Evolutionary conservation across 306 rosid species (phyloP).

Genomic region (Morella rubra): DNA sequence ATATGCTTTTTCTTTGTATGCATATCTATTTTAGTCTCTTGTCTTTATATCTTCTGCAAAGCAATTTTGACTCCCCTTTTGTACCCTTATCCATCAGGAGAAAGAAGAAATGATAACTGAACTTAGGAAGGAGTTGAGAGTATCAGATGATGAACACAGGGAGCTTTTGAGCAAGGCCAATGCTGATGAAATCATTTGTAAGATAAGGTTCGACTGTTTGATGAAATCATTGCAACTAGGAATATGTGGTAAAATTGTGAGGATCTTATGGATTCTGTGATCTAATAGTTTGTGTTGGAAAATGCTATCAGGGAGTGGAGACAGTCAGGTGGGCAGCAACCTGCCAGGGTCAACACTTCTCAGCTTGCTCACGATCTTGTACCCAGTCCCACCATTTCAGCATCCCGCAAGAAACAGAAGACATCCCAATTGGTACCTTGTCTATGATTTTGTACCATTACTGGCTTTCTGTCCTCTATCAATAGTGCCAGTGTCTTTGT

Average conservation of each 20-base stretch:
- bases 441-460: constrained; percentile 26
- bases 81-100: constrained; percentile 54
- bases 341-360: constrained; percentile 62
- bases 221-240: constrained; percentile 12
- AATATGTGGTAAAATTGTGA: constrained; percentile 1
- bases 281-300: constrained; percentile 28
- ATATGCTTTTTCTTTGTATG: constrained; percentile 27
- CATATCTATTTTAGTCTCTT: background rate
- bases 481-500: constrained; percentile 10
- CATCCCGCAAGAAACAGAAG: constrained; percentile 90
- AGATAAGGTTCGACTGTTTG: constrained; percentile 58
- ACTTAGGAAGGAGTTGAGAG: constrained; percentile 96
- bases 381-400: constrained; percentile 76
- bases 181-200: constrained; percentile 73
- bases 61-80: constrained; percentile 21
- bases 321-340: constrained; percentile 66
- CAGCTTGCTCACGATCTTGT: constrained; percentile 63
- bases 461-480: constrained; percentile 21
- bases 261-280: constrained; percentile 10
- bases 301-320: constrained; percentile 81
- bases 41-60: constrained; percentile 6
- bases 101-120: constrained; percentile 97
- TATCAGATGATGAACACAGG: constrained; percentile 95
- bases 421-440: constrained; percentile 63
- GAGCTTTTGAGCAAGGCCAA: constrained; percentile 83